Evolutionary conservation across 139 green algal genomes (phyloP), one percentile per base, ranked within the genome.

Genomic region (Astrephomene gubernaculifera): DNA sequence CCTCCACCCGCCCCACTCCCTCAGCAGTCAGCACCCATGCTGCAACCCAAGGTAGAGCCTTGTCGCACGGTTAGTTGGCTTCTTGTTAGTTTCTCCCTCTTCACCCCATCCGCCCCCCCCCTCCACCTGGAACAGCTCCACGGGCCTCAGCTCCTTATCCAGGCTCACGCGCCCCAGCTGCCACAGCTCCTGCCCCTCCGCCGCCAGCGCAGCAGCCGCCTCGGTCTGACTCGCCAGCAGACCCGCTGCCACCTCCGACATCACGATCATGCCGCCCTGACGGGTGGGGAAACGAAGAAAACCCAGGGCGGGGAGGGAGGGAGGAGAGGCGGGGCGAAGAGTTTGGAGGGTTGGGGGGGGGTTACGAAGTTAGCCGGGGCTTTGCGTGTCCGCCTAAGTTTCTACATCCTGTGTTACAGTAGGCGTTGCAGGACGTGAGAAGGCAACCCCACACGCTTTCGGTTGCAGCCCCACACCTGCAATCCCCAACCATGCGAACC

Each of bases 91-190:
- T 73, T 3, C 38, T 19, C 67, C 22, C 52, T 38, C 67, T 38
- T 9, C 14, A 7, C 67, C 35, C 35, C 19, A 36, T 38, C 36
- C 5, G 5, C 38, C 49, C 49, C 49, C 17, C 49, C 49, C 49
- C 17, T 38, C 68, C 25, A 71, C 54, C 74, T 82, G 74, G 54
- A 69, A 82, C 54, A 82, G 41, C 74, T 82, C 74, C 38, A 71
- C 74, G 17, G 39, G 29, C 0, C 57, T 17, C 74, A 71, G 36
- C 10, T 52, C 57, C 2, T 71, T 36, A 27, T 25, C 38, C 38
- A 82, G 74, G 54, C 24, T 31, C 74, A 82, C 74, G 21, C 74
- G 53, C 27, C 74, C 74, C 74, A 71, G 74, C 36, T 82, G 74
- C 74, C 54, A 71, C 74, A 82, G 31, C 74, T 31, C 54, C 54